Evolutionary conservation across 106 monocot genomes (phyloP).

Genomic region (Alisma plantagoaquatica): DNA sequence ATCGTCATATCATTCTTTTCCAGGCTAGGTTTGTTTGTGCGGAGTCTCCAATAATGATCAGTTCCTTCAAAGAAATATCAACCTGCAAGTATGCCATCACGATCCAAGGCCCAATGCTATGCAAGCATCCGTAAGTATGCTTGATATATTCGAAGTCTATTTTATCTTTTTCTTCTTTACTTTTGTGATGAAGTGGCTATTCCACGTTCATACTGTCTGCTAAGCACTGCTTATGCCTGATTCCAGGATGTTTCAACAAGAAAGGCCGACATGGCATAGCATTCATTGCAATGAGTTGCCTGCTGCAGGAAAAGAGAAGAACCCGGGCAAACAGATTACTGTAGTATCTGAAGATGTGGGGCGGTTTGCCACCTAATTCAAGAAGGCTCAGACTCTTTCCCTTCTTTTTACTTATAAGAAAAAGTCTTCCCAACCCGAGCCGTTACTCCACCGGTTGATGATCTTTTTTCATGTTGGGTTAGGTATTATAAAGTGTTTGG

Average conservation of each 20-base stretch:
- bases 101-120: conserved; percentile 58
- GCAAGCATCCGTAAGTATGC: conserved; percentile 81
- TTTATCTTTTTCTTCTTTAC: no score
- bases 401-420: no score
- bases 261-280: conserved; percentile 45
- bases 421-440: no score
- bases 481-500: no score
- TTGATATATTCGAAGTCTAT: no score
- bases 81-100: conserved; percentile 88
- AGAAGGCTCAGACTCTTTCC: no score
- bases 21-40: conserved; percentile 80
- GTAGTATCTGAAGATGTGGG: conserved; percentile 12
- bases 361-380: conserved; percentile 19
- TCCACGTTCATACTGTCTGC: no score
- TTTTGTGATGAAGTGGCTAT: no score
- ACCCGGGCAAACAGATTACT: conserved; percentile 14
- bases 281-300: conserved; percentile 72
- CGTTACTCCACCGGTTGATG: no score
- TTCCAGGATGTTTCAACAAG: conserved; percentile 84
- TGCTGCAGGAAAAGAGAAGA: conserved; percentile 7
- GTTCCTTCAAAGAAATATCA: conserved; percentile 82
- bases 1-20: no score
- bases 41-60: conserved; percentile 46
- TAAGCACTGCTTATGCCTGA: no score
- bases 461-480: no score